phyloP scores from a whole-genome alignment of 129 eudicot genomes.

The Lactuca saligna region DNA sequence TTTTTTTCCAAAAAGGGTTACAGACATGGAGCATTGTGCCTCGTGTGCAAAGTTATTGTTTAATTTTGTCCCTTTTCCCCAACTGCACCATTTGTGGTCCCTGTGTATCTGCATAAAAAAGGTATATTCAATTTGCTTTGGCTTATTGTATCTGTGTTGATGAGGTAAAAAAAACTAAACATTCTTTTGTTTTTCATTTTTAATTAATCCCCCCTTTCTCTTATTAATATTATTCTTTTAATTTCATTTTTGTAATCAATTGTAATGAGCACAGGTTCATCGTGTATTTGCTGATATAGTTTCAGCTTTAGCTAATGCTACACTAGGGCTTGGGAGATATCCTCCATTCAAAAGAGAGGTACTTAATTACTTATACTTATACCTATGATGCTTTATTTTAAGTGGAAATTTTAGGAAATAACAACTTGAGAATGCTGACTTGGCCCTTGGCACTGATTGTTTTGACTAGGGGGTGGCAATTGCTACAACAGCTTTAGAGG shows the following conservation, averaged over 20 bases:
- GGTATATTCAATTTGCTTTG: too few species aligned
- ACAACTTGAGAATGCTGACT: conserved; percentile 2
- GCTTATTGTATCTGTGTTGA: too few species aligned
- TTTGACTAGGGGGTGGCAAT: conserved; percentile 71
- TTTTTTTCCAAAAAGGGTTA: too few species aligned
- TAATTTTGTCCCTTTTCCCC: too few species aligned
- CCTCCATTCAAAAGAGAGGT: conserved; percentile 98
- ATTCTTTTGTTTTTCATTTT: background rate
- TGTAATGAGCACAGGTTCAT: conserved; percentile 63
- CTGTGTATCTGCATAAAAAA: too few species aligned
- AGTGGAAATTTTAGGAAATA: too few species aligned
- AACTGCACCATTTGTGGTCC: too few species aligned
- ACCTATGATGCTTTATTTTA: background rate
- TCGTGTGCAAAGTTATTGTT: too few species aligned
- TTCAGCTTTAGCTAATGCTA: conserved; percentile 87
- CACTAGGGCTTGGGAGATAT: conserved; percentile 97
- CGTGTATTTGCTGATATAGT: conserved; percentile 94
- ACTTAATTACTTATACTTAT: background rate
- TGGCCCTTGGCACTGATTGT: background rate
- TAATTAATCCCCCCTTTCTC: background rate
- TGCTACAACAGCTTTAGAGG: conserved; percentile 87
- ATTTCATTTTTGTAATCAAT: background rate
- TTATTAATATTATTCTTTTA: background rate
- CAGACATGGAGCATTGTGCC: too few species aligned
- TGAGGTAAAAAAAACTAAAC: conserved; percentile 57